These are phyloP conservation scores for Perkinsus marinus DNA, from an alignment of 169 alveolate genomes.

Conservation along the genomic window DNA sequence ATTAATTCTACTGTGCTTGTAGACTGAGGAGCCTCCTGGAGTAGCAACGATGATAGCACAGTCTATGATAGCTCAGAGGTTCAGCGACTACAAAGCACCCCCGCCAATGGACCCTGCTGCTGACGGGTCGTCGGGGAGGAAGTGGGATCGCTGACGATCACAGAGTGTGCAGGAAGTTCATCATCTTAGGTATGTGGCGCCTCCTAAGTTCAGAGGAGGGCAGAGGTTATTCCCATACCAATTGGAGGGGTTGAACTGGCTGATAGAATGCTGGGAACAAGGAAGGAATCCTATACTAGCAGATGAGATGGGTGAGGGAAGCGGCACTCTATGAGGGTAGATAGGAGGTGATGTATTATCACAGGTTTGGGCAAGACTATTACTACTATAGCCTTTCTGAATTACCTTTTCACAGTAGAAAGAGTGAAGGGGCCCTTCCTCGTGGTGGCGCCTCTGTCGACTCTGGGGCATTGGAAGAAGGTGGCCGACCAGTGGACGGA, in stretches of 20 bases:
- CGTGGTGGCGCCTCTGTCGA: constrained; percentile 72
- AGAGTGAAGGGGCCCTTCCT: constrained; percentile 65
- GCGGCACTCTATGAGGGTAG: too few relatives aligned
- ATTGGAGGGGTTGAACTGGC: constrained; percentile 59
- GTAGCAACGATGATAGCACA: background rate
- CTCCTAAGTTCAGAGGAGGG: background rate
- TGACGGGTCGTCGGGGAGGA: background rate
- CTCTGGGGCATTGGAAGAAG: constrained; percentile 77
- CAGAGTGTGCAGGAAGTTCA: background rate
- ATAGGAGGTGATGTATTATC: too few relatives aligned
- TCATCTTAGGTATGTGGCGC: background rate
- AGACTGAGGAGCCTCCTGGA: background rate
- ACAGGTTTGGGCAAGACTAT: constrained; percentile 72
- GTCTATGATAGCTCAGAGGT: background rate
- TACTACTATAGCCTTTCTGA: constrained; percentile 55
- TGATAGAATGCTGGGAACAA: constrained; percentile 55
- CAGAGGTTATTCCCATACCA: background rate
- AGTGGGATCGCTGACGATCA: background rate
- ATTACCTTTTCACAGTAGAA: constrained; percentile 50
- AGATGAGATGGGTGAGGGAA: constrained; percentile 76
- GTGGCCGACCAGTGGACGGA: constrained; percentile 76
- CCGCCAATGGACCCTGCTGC: background rate
- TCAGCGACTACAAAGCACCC: background rate
- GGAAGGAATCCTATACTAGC: constrained; percentile 74
- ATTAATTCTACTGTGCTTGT: background rate